A percentile compares a stretch with the other conserved stretches of the same genome.
These are phyloP conservation scores for Ophiostoma ulmi DNA, from an alignment of 2,329 filamentous ascomycete species.

Conservation along the genomic window DNA sequence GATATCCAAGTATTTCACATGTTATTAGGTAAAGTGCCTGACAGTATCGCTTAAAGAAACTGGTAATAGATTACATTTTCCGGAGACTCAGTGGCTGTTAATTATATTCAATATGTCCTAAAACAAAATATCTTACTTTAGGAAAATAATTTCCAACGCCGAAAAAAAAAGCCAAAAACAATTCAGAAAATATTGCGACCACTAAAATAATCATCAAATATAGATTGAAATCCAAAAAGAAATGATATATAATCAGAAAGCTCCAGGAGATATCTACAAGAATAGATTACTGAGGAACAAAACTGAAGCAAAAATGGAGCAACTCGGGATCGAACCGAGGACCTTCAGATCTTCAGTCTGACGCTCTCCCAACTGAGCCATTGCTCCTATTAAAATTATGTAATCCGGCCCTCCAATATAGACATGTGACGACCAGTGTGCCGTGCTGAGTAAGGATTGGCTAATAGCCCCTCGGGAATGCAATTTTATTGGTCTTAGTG, in stretches of 20 bases:
- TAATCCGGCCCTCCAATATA: not conserved
- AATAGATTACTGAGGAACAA: not conserved
- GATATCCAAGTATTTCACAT: too few relatives aligned
- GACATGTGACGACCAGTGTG: not conserved
- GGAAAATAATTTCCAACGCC: too few relatives aligned
- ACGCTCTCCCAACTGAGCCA: conserved; percentile 16
- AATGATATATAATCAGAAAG: not conserved
- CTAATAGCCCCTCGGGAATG: not conserved
- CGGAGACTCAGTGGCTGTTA: too few relatives aligned
- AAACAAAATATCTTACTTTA: too few relatives aligned
- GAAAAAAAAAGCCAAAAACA: not conserved
- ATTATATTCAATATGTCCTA: too few relatives aligned
- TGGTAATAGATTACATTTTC: too few relatives aligned
- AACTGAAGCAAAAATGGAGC: conserved; percentile 4
- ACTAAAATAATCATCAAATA: not conserved
- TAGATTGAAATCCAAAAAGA: not conserved
- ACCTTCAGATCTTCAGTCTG: conserved; percentile 16
- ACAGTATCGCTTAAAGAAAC: too few relatives aligned
- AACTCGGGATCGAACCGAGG: conserved; percentile 16
- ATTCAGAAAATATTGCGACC: not conserved
- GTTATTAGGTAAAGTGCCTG: too few relatives aligned
- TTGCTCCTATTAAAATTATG: conserved; percentile 4
- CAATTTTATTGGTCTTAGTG: not conserved
- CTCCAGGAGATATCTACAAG: not conserved
- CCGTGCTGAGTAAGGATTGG: conserved; percentile 5